Base-by-base conservation (phyloP, 2,329 filamentous ascomycete genomes). In the Dactylellina sp. region DNA sequence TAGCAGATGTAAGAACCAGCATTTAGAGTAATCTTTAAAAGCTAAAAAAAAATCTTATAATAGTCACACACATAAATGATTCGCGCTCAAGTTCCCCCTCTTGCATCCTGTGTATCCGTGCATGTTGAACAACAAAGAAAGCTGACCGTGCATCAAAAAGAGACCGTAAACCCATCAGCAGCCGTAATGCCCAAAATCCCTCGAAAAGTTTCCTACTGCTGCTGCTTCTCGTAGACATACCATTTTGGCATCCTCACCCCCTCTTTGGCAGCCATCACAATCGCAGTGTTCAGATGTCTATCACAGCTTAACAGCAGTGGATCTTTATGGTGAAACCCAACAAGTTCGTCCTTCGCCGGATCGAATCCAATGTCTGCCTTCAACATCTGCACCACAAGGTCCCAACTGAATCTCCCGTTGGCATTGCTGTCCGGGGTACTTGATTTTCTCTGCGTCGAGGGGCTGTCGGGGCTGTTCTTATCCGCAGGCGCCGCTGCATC, bases 211-310 rank as follows among this genome's bases (percentile, higher is more conserved):
- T n/a, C n/a, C 44, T 12, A 9, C 60, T 28, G 22, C 52, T 71
- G 59, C 42, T 66, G 61, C 61, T 74, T 74, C 49, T 65, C 61
- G 22, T 66, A 74, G 18, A 74, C 70, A 40, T 74, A 74, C 70
- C 70, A 74, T 55, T 74, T 74, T n/a, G 61, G 70, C 70, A 74
- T 74, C 32, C 70, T 65, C n/a, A 74, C 70, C 16, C 70, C 70
- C 16, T 74, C 70, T 55, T 74, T 74, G 7, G 70, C 70, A n/a
- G 70, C 61, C 70, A 74, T 74, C 25, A 65, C 62, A 47, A 74
- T 74, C 14, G 70, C 70, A 37, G 70, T 74, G 32, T 74, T 74
- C 11, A 74, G n/a, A 24, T 74, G 70, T 32, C 70, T 39, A 11
- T 74, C 70, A 22, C 70, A 74, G 25, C 70, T 74, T 22, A 74